phyloP scores from a whole-genome alignment of 257 asterid genomes.

The Solanum ahanhuiri region DNA sequence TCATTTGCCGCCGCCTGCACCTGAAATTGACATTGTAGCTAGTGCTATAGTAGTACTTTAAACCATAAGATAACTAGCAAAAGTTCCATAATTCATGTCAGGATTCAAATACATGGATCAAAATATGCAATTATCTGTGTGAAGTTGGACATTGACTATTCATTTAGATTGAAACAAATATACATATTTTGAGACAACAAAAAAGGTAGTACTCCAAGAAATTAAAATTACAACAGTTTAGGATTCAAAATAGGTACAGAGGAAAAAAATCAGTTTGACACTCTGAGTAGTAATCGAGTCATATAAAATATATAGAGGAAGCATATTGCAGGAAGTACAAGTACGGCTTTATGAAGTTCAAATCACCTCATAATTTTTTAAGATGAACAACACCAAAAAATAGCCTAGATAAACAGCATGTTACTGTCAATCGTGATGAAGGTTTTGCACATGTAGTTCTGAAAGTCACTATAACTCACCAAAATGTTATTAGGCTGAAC shows the following conservation, averaged over 20 bases:
- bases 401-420: not conserved
- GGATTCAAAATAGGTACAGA: not conserved
- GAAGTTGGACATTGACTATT: not conserved
- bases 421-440: not conserved
- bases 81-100: not conserved
- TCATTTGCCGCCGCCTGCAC: not conserved
- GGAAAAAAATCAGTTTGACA: not conserved
- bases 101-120: not conserved
- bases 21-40: not conserved
- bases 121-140: not conserved
- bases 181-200: not conserved
- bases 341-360: not conserved
- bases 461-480: slow-evolving; percentile 5
- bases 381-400: not conserved
- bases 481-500: not conserved
- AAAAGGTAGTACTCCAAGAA: not conserved
- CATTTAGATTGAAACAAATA: not conserved
- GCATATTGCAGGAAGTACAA: not conserved
- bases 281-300: not conserved
- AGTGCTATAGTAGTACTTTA: not conserved
- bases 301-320: not conserved
- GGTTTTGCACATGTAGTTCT: not conserved
- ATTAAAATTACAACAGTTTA: not conserved
- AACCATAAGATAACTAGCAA: not conserved
- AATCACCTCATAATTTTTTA: not conserved